phyloP scores from a whole-genome alignment of 2,329 filamentous ascomycete species.

The Dactylellina sp. region DNA sequence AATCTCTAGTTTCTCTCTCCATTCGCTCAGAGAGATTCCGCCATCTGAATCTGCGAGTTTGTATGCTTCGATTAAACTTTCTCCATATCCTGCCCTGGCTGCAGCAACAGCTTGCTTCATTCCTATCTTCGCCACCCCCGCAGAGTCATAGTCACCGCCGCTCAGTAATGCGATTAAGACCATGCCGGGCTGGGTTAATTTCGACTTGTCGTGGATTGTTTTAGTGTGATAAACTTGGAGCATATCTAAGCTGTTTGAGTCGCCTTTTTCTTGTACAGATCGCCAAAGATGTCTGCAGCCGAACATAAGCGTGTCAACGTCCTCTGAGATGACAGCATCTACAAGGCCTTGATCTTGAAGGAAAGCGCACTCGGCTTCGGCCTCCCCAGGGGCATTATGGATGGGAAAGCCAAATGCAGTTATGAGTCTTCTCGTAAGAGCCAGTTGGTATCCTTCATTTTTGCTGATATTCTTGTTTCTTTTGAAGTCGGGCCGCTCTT shows the following conservation, averaged over 20 bases:
- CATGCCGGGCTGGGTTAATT: constrained; percentile 87
- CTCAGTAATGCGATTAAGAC: constrained; percentile 93
- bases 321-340: constrained; percentile 93
- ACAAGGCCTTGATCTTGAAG: constrained; percentile 84
- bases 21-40: constrained; percentile 71
- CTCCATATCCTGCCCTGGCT: constrained; percentile 86
- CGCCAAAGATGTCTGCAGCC: constrained; percentile 73
- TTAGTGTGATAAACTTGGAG: constrained; percentile 75
- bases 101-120: constrained; percentile 90
- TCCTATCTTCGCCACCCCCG: constrained; percentile 87
- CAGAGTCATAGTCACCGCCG: constrained; percentile 91
- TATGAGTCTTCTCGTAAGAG: constrained; percentile 84
- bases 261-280: constrained; percentile 72
- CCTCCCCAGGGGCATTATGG: constrained; percentile 91
- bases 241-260: constrained; percentile 72
- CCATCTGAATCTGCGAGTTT: constrained; percentile 73
- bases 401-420: constrained; percentile 84
- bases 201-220: constrained; percentile 68
- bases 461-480: constrained; percentile 80
- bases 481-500: constrained; percentile 86
- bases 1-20: constrained; percentile 78
- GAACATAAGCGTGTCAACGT: constrained; percentile 98
- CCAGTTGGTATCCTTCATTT: constrained; percentile 74
- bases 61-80: constrained; percentile 67
- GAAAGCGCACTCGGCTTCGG: constrained; percentile 93